Evolutionary conservation across 1,284 basidiomycete genomes (phyloP), one percentile per base, ranked within the genome.

Genomic region (Stygiomarasmius scandens): DNA sequence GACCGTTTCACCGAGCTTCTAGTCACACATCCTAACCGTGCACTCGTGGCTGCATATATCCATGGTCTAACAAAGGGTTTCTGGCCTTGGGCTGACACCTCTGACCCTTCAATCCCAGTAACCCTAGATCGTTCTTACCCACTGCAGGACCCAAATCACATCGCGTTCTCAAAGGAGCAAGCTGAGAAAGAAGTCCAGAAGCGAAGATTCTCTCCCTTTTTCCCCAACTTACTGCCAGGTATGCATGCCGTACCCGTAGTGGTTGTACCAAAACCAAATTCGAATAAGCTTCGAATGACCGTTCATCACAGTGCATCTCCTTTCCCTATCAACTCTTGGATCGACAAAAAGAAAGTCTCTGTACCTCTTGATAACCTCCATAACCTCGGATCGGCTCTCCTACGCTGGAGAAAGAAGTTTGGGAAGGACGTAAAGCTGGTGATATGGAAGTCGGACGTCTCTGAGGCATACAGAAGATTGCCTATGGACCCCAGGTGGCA

Each of bases 211-310:
- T 81, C 79, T 1, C 12, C 25, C 0, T n/a, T 70, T 1, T 78
- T 81, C 53, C 55, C 64, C 0, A 56, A 72, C 0, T 67, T 83
- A 0, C 63, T 79, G 0, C 76, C 76, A 0, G 80, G 81, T 0
- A 83, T 83, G 79, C 74, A 76, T 45, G 67, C 61, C 9, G 73
- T 74, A 63, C 80, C 79, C 0, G 58, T 78, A 0, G 66, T 73
- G 38, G 73, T 69, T 2, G 73, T 80, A 0, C 76, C 78, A 0
- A 81, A 80, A 53, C 71, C 70, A 0, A 58, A 71, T 0, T 63
- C 73, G 0, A 58, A 63, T 3, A 74, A 77, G n/a, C 62, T 77
- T 1, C 68, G 73, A 0, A 61, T 82, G 0, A 66, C 81, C 2
- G 76, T 67, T 0, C 63, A 77, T 54, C 77, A 80, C 5, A 74